Evolutionary conservation across 805 yeast species (phyloP).

Genomic region (Phaffomyces thermotolerans): DNA sequence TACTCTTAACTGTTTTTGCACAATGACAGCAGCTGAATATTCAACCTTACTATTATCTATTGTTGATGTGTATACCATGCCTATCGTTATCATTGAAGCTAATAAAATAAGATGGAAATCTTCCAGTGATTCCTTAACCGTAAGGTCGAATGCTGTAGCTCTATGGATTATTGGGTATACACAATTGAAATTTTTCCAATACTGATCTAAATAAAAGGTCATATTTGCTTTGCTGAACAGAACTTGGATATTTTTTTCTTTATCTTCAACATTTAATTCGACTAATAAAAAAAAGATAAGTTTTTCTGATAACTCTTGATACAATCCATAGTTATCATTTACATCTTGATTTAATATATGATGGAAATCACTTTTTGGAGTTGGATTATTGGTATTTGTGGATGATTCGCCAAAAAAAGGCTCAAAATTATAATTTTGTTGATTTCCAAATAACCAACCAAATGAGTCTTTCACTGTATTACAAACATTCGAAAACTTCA

Average conservation of each 20-base stretch:
- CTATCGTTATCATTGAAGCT: slow-evolving; percentile 8
- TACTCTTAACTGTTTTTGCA: slow-evolving; percentile 19
- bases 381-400: neutral
- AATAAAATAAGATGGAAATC: slow-evolving; percentile 11
- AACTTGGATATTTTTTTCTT: neutral
- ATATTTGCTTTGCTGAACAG: slow-evolving; percentile 8
- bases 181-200: slow-evolving; percentile 31
- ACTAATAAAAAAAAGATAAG: neutral
- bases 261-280: neutral
- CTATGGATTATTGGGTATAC: slow-evolving; percentile 35
- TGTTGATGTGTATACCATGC: neutral
- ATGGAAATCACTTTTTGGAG: neutral
- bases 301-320: neutral
- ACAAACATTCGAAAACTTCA: slow-evolving; percentile 12
- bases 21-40: neutral
- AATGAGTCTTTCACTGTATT: slow-evolving; percentile 18
- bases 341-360: neutral
- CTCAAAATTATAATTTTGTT: neutral
- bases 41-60: neutral
- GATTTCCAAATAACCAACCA: slow-evolving; percentile 21
- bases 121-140: slow-evolving; percentile 1
- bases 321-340: neutral
- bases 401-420: neutral
- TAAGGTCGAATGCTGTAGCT: slow-evolving; percentile 18
- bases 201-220: slow-evolving; percentile 20